Percentiles rank a stretch among this genome's conserved stretches.
phyloP scores from a whole-genome alignment of 306 rosid genomes.

The Lathyrus sativus region DNA sequence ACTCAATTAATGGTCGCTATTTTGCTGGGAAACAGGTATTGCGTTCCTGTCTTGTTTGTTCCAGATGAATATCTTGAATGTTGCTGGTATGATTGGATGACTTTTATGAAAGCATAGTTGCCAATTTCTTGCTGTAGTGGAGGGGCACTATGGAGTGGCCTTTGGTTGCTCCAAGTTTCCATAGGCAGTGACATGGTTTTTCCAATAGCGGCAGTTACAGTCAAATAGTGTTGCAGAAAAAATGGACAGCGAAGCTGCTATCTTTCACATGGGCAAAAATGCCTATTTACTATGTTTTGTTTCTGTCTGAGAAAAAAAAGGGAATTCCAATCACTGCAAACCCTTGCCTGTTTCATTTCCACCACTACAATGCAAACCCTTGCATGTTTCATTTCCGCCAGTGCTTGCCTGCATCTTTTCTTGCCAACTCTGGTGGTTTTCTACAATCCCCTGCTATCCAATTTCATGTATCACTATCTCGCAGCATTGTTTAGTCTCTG shows the following conservation, averaged over 20 bases:
- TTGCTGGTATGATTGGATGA: slow-evolving; percentile 13
- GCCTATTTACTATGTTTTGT: background rate
- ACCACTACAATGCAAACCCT: background rate
- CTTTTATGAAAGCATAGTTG: slow-evolving; percentile 17
- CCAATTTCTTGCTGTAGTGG: background rate
- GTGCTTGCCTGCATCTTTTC: slow-evolving; percentile 2
- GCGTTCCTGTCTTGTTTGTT: slow-evolving; percentile 23
- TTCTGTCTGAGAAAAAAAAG: background rate
- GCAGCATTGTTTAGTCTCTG: slow-evolving; percentile 1
- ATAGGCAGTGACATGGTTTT: background rate
- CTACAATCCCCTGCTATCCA: background rate
- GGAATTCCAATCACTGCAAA: slow-evolving; percentile 4
- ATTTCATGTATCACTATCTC: slow-evolving; percentile 8
- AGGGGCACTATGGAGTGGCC: background rate
- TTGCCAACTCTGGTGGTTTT: slow-evolving; percentile 5
- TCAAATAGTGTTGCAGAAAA: background rate
- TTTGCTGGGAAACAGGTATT: slow-evolving; percentile 92
- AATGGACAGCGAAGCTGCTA: background rate
- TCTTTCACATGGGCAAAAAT: slow-evolving; percentile 5
- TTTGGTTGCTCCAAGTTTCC: slow-evolving; percentile 3
- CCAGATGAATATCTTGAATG: slow-evolving; percentile 19
- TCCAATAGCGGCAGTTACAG: background rate
- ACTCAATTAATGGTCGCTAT: slow-evolving; percentile 69
- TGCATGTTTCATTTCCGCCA: background rate
- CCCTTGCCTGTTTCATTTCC: slow-evolving; percentile 3